phyloP scores from a whole-genome alignment of 345 rosid genomes.

The Lagerstroemia speciosa region DNA sequence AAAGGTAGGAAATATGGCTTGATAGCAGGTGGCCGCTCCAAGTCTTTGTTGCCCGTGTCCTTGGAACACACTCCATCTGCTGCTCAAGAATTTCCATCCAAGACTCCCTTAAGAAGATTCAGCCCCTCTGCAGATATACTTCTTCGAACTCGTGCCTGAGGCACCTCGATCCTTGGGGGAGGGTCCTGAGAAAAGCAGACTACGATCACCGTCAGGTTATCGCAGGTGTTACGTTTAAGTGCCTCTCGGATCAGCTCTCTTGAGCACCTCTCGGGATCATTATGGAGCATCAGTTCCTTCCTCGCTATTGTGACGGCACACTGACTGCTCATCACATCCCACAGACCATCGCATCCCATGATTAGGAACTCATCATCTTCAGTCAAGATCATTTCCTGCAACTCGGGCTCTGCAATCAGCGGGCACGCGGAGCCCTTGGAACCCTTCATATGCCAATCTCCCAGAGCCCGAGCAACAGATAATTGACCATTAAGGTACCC shows the following conservation, averaged over 20 bases:
- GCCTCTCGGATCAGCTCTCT: constrained; percentile 90
- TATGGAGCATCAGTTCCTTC: constrained; percentile 83
- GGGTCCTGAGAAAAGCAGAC: constrained; percentile 81
- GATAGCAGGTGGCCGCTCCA: background rate
- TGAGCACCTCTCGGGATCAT: constrained; percentile 92
- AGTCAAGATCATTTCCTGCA: constrained; percentile 52
- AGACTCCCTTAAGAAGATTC: constrained; percentile 67
- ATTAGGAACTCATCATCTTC: constrained; percentile 96
- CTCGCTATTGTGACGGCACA: constrained; percentile 82
- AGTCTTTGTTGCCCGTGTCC: background rate
- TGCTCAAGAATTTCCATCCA: constrained; percentile 51
- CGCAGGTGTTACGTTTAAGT: constrained; percentile 63
- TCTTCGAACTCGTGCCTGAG: constrained; percentile 51
- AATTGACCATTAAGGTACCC: constrained; percentile 95
- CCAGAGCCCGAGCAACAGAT: constrained; percentile 93
- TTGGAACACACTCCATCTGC: background rate
- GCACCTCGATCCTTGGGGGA: constrained; percentile 72
- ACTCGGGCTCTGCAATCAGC: constrained; percentile 81
- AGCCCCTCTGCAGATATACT: constrained; percentile 90
- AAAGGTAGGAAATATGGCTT: background rate
- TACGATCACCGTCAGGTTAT: constrained; percentile 73
- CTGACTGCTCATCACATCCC: constrained; percentile 99
- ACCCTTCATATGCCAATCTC: constrained; percentile 99
- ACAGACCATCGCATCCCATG: constrained; percentile 93
- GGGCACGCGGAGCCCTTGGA: constrained; percentile 83